phyloP scores from a whole-genome alignment of 1,284 basidiomycete genomes.

The Puccinia horiana region DNA sequence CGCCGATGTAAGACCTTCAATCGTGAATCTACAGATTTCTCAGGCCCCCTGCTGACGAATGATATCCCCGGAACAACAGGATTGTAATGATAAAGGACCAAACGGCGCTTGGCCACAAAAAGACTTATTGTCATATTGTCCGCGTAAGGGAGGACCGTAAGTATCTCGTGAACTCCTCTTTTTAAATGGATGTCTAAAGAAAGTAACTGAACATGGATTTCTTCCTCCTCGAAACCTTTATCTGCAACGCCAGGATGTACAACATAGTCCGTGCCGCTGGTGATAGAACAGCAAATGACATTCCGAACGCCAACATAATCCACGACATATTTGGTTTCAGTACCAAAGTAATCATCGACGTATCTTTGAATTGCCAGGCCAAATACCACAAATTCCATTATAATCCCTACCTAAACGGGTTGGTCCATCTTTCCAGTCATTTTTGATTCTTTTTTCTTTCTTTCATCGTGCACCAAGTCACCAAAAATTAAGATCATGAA shows the following conservation, averaged over 20 bases:
- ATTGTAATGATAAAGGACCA: conserved; percentile 18
- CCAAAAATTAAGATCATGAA: background rate
- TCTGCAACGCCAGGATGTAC: background rate
- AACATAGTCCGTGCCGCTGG: conserved; percentile 22
- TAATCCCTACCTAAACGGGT: background rate
- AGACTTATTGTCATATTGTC: conserved; percentile 8
- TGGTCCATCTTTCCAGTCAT: background rate
- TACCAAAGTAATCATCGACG: conserved; percentile 19
- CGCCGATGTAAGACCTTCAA: background rate
- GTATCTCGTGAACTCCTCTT: background rate
- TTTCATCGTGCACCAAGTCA: background rate
- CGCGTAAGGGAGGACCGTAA: conserved; percentile 5
- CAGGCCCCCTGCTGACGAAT: background rate
- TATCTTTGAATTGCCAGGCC: background rate
- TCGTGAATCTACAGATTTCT: background rate
- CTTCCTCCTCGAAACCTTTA: background rate
- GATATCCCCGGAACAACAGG: background rate
- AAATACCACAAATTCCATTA: background rate
- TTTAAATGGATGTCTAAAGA: background rate
- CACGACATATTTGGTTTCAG: conserved; percentile 10
- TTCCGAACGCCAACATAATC: conserved; percentile 6
- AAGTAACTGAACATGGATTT: background rate
- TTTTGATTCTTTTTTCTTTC: background rate
- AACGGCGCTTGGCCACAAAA: conserved; percentile 37
- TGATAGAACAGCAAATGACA: background rate